phyloP scores from a whole-genome alignment of 352 stramenopile genomes.

The Phytophthora sp. region DNA sequence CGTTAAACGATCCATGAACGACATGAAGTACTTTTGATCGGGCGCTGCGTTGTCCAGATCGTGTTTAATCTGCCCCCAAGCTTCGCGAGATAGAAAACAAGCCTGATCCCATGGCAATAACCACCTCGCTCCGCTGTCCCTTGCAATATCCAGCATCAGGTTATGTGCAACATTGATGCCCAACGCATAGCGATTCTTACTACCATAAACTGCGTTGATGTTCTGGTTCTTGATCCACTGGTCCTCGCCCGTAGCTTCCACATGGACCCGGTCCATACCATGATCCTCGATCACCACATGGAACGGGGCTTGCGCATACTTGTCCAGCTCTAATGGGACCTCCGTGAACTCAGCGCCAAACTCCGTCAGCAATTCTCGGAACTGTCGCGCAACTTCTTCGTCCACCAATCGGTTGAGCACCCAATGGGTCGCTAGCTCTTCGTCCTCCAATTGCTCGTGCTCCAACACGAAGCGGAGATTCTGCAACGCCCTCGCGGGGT shows the following conservation, averaged over 20 bases:
- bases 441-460: conserved; percentile 48
- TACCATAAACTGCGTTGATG: conserved; percentile 50
- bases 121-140: conserved; percentile 43
- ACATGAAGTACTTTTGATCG: conserved; percentile 56
- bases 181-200: conserved; percentile 58
- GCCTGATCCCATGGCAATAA: conserved; percentile 64
- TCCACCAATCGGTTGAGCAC: conserved; percentile 61
- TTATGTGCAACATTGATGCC: conserved; percentile 61
- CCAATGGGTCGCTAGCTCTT: conserved; percentile 48
- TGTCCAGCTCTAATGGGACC: conserved; percentile 44
- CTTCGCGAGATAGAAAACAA: conserved; percentile 49
- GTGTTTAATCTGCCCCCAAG: conserved; percentile 51
- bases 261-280: conserved; percentile 43
- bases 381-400: conserved; percentile 24
- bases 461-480: conserved; percentile 65
- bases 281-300: conserved; percentile 54
- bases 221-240: conserved; percentile 43
- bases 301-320: conserved; percentile 46
- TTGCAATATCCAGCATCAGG: conserved; percentile 51
- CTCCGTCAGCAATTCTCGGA: conserved; percentile 41
- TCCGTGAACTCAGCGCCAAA: conserved; percentile 49
- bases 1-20: conserved; percentile 57
- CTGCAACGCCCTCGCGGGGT: conserved; percentile 41
- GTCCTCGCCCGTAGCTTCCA: conserved; percentile 17
- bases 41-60: conserved; percentile 25